Base-by-base conservation (phyloP, 1,284 basidiomycete species). In the Garcileccinum viscosum region DNA sequence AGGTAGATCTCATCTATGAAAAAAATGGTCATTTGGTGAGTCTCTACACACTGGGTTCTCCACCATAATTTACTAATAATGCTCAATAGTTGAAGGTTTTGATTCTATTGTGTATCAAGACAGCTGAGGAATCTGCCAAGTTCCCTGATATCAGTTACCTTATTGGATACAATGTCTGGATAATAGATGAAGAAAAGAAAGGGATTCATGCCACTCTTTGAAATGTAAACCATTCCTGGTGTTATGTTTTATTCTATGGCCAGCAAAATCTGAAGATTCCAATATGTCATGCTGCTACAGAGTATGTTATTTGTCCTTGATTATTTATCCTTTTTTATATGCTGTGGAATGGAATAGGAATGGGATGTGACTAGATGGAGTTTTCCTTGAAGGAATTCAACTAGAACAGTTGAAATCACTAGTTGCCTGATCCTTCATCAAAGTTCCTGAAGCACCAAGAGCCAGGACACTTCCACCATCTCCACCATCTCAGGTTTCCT, bases 161-260 rank as follows among this genome's bases (percentile, higher is more conserved):
- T 11, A 60, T 63, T 3, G 38, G 68, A 14, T 22, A 50, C 9
- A 60, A 69, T 47, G 50, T 67, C 0, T 70, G 58, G 63, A 61
- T 61, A 6, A 62, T 70, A 15, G 37, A 47, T 11, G 50, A 66
- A 19, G 66, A 64, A 22, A 62, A 70, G 35, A 69, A 62, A 42
- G 62, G 63, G 12, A 56, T 35, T 6, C 15, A 11, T 1, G 65
- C 14, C 11, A 69, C 56, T 4, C 62, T 69, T 14, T 30, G 32
- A 2, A n/a, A 44, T 3, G 12, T 69, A 1, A 42, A 60, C 40
- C 33, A 22, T 9, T 5, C 5, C 4, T 38, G 30, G 7, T 27
- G 68, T 64, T 42, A 32, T 2, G n/a, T 69, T 6, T 62, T 33
- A 1, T 53, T 56, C 17, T 40, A 27, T 24, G 60, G 65, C 24